Evolutionary conservation across 2,329 filamentous ascomycete species (phyloP), one percentile per base, ranked within the genome.

Genomic region (Calonectria crousiana): DNA sequence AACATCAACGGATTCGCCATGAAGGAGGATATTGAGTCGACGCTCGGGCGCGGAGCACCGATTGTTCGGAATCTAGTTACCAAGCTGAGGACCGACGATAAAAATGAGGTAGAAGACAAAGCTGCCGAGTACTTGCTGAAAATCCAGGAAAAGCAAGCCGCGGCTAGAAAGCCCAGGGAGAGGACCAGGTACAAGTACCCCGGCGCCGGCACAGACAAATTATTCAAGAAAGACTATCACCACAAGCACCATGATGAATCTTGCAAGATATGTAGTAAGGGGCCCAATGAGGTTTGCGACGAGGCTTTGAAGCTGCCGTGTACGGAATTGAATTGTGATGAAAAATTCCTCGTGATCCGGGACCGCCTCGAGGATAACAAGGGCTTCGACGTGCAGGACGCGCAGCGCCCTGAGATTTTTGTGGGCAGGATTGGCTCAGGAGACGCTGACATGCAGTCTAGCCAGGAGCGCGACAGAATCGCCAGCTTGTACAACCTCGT

Each of bases 371-470:
- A 68, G 6, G 6, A 30, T 0, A 68, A 36, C 1, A 20, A 36
- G 4, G 30, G 11, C 1, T 18, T 65, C 6, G 65, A 69, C 3
- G 10, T 20, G 6, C 26, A 52, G 1, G 58, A 53, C 13, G 53
- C 69, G 1, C 71, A 62, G 14, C 34, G 16, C 0, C 76, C 75
- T 0, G 23, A 16, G 0, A 74, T 87, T 0, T 83, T 86, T 32
- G 76, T 87, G 14, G 86, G 86, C 0, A 74, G 73, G 0, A 75
- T 88, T 1, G 86, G 81, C 0, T 87, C 85, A 0, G 85, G 80
- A 6, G 81, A 87, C 32, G 79, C 67, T 2, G 83, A 87, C 1
- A 81, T 87, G 69, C 86, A 84, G 30, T 82, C 81, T 3, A 84
- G 81, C 1, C 38, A 78, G 6, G 75, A 82, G 5, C 81, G 87